Evolutionary conservation across 2,329 filamentous ascomycete species (phyloP), one percentile per base, ranked within the genome.

Genomic region (Aureobasidium sp.): DNA sequence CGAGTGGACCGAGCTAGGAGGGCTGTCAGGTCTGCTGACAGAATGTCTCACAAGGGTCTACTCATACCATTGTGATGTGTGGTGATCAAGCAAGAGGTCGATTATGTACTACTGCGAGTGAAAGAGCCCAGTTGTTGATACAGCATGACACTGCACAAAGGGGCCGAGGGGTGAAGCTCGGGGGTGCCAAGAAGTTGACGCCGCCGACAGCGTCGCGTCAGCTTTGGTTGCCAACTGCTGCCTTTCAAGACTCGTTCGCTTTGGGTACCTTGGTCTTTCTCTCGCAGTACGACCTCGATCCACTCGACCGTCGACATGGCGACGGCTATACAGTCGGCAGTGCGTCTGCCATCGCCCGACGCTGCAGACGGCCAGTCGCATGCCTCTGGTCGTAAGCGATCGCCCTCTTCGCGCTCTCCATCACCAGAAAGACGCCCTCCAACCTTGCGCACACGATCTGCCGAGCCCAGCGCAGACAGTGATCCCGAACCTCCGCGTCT

Each of bases 1-100:
- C 79, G 61, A 86, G 80, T 82, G 88, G 90, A 80, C 95, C 93
- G 74, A 96, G 86, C 93, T 98, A 70, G 40, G 56, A 30, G 14
- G 11, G 14, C 47, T 40, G 35, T 39, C 25, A 40, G 11, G 3
- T 3, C 16, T 27, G 39, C 19, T n/a, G 21, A 27, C 10, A 22
- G n/a, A 25, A 7, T n/a, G 5, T 3, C 11, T 1, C 3, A 11
- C 3, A 17, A 3, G 14, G 11, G 4, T 19, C 11, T 5, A 8
- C 22, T 4, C 11, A 29, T 40, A 55, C 56, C 56, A 57, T 57
- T 50, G 51, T 55, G 53, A 53, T 45, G 6, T 25, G 6, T 21
- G 29, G 35, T 17, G 12, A 6, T 1, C 3, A 11, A 38, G 11
- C 5, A 6, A 21, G 17, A 16, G 6, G 32, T 14, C 32, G 32